A percentile compares a stretch with the other conserved stretches of the same genome.
phyloP scores from a whole-genome alignment of 2,329 filamentous ascomycete genomes.

The Coleophoma crateriformis region DNA sequence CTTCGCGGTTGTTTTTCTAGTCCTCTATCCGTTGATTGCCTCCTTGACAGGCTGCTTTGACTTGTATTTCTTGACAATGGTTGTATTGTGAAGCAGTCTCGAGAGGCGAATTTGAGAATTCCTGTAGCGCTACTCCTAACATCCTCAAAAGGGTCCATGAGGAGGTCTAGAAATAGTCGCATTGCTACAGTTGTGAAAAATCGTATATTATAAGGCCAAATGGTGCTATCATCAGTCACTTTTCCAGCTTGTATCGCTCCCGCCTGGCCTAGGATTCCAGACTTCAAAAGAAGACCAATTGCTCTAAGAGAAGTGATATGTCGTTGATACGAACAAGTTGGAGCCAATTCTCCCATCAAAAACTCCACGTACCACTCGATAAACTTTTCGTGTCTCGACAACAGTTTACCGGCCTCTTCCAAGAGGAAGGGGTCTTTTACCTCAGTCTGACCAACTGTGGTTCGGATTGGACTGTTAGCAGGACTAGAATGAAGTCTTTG shows the following conservation, averaged over 20 bases:
- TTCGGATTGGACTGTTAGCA: neutral
- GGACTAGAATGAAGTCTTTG: neutral
- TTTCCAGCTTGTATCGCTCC: neutral
- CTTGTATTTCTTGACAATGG: neutral
- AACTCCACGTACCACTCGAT: constrained; percentile 71
- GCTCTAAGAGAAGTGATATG: constrained; percentile 78
- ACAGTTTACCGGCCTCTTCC: constrained; percentile 7
- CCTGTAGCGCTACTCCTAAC: constrained; percentile 58
- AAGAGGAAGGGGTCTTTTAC: neutral
- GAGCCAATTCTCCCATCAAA: constrained; percentile 65
- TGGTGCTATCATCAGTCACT: constrained; percentile 10
- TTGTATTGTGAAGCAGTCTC: constrained; percentile 18
- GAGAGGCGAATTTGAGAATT: constrained; percentile 45
- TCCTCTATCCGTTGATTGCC: neutral
- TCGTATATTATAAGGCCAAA: constrained; percentile 22
- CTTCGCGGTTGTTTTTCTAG: neutral
- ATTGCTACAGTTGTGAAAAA: constrained; percentile 44
- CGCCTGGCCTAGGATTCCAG: constrained; percentile 24
- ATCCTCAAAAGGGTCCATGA: constrained; percentile 91
- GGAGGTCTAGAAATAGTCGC: constrained; percentile 67
- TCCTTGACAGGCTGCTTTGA: neutral
- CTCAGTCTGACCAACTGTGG: constrained; percentile 23
- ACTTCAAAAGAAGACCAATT: constrained; percentile 54
- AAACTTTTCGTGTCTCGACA: constrained; percentile 53
- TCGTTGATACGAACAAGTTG: constrained; percentile 83